Conservation (phyloP, 352 stramenopile genomes). For the Phytophthora syringae region DNA sequence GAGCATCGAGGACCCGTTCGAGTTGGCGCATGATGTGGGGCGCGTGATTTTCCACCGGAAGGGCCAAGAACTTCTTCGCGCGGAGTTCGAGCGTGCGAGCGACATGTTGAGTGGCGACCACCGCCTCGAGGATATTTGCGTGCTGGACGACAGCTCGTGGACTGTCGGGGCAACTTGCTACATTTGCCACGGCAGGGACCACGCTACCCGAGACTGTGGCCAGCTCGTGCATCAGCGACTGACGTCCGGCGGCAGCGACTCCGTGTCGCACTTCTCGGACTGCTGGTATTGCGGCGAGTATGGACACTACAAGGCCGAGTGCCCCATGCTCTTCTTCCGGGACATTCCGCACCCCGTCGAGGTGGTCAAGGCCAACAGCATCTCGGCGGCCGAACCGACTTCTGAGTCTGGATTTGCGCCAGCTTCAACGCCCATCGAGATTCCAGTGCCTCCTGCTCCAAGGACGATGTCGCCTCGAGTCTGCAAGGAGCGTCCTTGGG, state of each 20-base stretch:
- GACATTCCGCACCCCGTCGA: conserved; percentile 50
- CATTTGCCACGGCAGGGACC: conserved; percentile 58
- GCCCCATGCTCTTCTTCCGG: conserved; percentile 69
- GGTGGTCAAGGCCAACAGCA: conserved; percentile 5
- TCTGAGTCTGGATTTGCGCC: conserved; percentile 20
- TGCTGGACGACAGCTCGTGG: conserved; percentile 56
- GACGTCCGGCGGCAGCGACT: conserved; percentile 12
- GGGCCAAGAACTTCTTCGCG: conserved; percentile 63
- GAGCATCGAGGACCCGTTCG: conserved; percentile 90
- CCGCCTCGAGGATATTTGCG: conserved; percentile 65
- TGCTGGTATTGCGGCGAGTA: conserved; percentile 85
- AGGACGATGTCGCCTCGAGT: conserved; percentile 24
- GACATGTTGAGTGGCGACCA: conserved; percentile 51
- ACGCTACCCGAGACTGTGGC: conserved; percentile 65
- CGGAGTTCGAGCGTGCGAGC: conserved; percentile 69
- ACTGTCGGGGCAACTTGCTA: conserved; percentile 62
- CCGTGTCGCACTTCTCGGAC: conserved; percentile 43
- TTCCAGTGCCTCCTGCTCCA: conserved; percentile 12
- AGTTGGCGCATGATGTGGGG: conserved; percentile 79
- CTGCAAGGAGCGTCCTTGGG: conserved; percentile 40
- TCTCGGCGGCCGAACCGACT: conserved; percentile 19
- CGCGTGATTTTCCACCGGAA: conserved; percentile 80
- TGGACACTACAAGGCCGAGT: conserved; percentile 78
- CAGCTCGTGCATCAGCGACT: conserved; percentile 37
- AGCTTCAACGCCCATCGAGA: conserved; percentile 27